phyloP scores from a whole-genome alignment of 2,329 filamentous ascomycete genomes.

The Calycina herbarum region DNA sequence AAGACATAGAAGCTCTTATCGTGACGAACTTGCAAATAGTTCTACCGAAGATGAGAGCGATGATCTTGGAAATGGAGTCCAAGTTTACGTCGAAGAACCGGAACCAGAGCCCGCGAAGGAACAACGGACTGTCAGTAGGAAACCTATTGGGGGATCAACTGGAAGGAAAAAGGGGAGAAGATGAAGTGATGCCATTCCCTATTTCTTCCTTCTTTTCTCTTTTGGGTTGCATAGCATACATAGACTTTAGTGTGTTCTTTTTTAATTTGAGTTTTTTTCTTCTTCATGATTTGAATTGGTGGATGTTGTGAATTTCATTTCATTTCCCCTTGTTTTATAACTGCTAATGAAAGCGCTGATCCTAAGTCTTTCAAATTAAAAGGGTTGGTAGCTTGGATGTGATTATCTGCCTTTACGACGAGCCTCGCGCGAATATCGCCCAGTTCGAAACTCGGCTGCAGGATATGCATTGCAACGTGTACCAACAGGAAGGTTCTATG shows the following conservation, averaged over 20 bases:
- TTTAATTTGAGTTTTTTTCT: not conserved
- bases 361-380: too few relatives aligned
- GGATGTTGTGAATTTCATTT: not conserved
- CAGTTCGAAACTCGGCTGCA: not conserved
- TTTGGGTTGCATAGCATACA: not conserved
- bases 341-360: too few relatives aligned
- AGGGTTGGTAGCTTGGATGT: too few relatives aligned
- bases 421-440: not conserved
- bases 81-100: constrained; percentile 31
- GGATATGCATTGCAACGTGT: not conserved
- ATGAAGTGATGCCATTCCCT: not conserved
- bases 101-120: constrained; percentile 19
- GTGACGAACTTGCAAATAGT: constrained; percentile 23
- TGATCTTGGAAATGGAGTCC: constrained; percentile 33
- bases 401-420: too few relatives aligned
- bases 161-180: constrained; percentile 30
- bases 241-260: constrained; percentile 2
- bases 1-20: constrained; percentile 20
- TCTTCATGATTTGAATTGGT: not conserved
- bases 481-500: not conserved
- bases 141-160: constrained; percentile 25
- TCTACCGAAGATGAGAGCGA: constrained; percentile 30
- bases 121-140: constrained; percentile 20
- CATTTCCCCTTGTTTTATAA: too few relatives aligned
- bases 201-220: not conserved